Base-by-base conservation (phyloP, 2,329 filamentous ascomycete species). In the Hymenoscyphus albidus region DNA sequence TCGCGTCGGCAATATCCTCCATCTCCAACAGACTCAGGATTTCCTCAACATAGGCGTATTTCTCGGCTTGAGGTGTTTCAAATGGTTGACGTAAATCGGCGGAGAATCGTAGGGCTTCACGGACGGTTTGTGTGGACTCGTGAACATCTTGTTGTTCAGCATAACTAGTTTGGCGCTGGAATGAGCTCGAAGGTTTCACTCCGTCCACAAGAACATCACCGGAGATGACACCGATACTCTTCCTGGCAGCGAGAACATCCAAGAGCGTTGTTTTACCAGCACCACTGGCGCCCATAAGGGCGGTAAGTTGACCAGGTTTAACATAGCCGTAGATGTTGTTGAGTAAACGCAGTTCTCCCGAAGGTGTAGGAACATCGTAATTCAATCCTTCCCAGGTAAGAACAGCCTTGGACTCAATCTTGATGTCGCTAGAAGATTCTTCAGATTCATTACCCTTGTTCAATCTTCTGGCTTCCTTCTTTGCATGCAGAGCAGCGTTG, bases 341-440 rank as follows among this genome's bases (percentile, higher is more conserved):
- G 12, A 90, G 76, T 4, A 89, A 74, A 3, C 78, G 76, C 56
- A 76, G 74, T 68, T 80, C 73, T 14, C 79, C 78, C 48, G 76
- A 74, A 56, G 80, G 77, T 59, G 78, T 79, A 12, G 85, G 85
- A 0, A 89, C 86, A 65, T 88, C 85, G 74, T 97, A 97, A 73
- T 88, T 91, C 66, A 97, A 86, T 68, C 90, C 82, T 74, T 94
- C 90, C 90, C 92, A 97, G 0, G 93, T 96, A 65, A 96, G 82
- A n/a, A 92, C 81, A 42, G 87, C 85, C 70, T 83, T 82, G 0
- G 86, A 88, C 2, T 80, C 78, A 65, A 88, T 85, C 48, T 76
- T 83, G 40, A 88, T 77, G n/a, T 85, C 80, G 2, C 71, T 70
- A 31, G 44, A 16, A 16, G 14, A 7, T 16, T 14, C 27, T 0